Evolutionary conservation across 2,329 filamentous ascomycete species (phyloP).

Genomic region (Aureobasidium mangrovei): DNA sequence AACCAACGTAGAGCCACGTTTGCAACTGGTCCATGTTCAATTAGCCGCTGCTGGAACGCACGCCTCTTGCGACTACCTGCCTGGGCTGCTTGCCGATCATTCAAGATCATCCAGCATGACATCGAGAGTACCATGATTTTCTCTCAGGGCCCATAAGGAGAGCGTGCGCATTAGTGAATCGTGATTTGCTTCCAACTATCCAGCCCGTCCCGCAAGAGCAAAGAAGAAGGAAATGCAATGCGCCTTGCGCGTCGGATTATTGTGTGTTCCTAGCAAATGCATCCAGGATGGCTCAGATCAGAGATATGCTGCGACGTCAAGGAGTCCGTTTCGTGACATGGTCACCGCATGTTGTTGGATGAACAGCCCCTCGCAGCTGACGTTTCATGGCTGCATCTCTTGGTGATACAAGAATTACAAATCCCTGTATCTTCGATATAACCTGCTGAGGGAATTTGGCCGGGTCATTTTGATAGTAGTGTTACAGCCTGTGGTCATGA

Average conservation of each 20-base stretch:
- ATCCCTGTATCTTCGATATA: too few species aligned
- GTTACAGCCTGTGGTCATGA: too few species aligned
- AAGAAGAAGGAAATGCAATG: background rate
- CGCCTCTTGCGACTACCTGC: constrained; percentile 3
- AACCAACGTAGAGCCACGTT: constrained; percentile 8
- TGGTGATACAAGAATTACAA: background rate
- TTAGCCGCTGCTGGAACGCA: constrained; percentile 3
- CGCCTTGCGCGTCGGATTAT: constrained; percentile 3
- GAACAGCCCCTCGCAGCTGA: background rate
- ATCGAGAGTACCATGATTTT: constrained; percentile 3
- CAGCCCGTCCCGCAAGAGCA: background rate
- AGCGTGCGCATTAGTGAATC: constrained; percentile 1
- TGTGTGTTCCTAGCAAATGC: constrained; percentile 5
- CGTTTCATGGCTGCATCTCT: background rate
- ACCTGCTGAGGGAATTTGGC: too few species aligned
- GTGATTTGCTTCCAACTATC: background rate
- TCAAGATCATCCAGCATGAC: background rate
- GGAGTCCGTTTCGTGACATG: background rate
- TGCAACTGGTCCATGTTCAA: constrained; percentile 10
- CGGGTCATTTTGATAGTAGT: too few species aligned
- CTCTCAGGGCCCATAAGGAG: background rate
- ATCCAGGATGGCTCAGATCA: background rate
- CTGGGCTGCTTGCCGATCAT: background rate
- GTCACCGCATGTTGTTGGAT: background rate
- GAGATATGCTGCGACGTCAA: background rate